Evolutionary conservation across 176 grass and related monocot genomes (phyloP).

Genomic region (Triticum timopheevii): DNA sequence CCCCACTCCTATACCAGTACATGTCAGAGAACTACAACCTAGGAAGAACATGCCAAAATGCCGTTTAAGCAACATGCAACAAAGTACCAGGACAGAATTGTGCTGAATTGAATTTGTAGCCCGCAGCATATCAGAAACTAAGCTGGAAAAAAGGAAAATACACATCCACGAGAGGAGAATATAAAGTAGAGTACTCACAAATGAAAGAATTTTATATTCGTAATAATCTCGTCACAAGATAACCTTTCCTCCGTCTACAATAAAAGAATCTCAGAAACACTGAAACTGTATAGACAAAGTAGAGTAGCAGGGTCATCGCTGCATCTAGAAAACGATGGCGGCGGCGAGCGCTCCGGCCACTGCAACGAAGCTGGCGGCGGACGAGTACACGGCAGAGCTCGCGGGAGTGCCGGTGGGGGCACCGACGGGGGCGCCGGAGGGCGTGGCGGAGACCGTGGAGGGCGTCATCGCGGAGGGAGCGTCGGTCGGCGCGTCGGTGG

Average conservation of each 20-base stretch:
- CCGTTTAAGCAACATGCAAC: too few species aligned
- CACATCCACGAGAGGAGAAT: too few species aligned
- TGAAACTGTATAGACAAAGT: conserved; percentile 8
- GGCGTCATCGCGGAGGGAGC: conserved; percentile 12
- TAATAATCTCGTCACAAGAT: background rate
- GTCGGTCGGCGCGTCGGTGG: background rate
- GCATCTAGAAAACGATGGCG: conserved; percentile 42
- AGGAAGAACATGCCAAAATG: too few species aligned
- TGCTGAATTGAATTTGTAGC: too few species aligned
- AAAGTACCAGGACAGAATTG: too few species aligned
- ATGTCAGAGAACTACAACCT: too few species aligned
- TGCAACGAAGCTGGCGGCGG: conserved; percentile 34
- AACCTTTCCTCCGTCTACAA: background rate
- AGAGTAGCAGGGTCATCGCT: background rate
- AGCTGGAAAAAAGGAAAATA: too few species aligned
- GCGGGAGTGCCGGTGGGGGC: background rate
- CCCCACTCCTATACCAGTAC: too few species aligned
- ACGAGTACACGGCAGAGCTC: background rate
- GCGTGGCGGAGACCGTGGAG: background rate
- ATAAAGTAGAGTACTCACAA: background rate
- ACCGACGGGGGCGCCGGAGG: background rate
- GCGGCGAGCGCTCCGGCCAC: conserved; percentile 40
- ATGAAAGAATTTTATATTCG: background rate
- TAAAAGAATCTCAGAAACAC: conserved; percentile 16
- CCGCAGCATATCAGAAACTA: too few species aligned